phyloP scores from a whole-genome alignment of 2,329 filamentous ascomycete genomes.

The Colletotrichum sp. region DNA sequence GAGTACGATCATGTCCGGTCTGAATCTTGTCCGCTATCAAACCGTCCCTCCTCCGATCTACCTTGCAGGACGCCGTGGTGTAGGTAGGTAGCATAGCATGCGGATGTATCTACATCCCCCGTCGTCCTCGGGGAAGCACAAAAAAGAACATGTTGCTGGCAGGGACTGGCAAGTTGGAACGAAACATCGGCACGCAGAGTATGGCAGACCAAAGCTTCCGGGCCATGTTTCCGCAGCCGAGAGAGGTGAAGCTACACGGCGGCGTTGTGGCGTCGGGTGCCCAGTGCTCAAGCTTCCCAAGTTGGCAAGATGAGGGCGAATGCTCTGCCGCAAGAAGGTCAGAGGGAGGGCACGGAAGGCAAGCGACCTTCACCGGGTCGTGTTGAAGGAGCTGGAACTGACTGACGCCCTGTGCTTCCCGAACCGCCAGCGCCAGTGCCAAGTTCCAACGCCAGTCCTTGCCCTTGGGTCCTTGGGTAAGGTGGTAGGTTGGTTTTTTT shows the following conservation, averaged over 20 bases:
- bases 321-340: background rate
- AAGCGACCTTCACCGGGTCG: background rate
- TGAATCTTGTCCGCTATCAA: background rate
- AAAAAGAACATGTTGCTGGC: background rate
- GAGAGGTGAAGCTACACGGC: background rate
- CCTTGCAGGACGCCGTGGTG: background rate
- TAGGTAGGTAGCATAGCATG: background rate
- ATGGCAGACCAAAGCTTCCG: background rate
- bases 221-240: background rate
- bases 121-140: background rate
- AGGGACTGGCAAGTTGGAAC: background rate
- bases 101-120: background rate
- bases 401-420: slow-evolving; percentile 11
- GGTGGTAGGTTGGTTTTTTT: background rate
- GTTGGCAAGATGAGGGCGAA: background rate
- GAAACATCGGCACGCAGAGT: background rate
- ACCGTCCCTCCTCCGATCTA: background rate
- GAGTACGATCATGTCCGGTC: background rate
- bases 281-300: slow-evolving; percentile 15
- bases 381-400: slow-evolving; percentile 5
- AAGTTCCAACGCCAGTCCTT: background rate
- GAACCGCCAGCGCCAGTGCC: background rate
- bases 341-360: background rate
- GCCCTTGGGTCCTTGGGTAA: background rate
- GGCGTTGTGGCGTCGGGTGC: slow-evolving; percentile 13